Evolutionary conservation across 352 stramenopile genomes (phyloP), one percentile per base, ranked within the genome.

Genomic region (Phytophthora kernoviae): DNA sequence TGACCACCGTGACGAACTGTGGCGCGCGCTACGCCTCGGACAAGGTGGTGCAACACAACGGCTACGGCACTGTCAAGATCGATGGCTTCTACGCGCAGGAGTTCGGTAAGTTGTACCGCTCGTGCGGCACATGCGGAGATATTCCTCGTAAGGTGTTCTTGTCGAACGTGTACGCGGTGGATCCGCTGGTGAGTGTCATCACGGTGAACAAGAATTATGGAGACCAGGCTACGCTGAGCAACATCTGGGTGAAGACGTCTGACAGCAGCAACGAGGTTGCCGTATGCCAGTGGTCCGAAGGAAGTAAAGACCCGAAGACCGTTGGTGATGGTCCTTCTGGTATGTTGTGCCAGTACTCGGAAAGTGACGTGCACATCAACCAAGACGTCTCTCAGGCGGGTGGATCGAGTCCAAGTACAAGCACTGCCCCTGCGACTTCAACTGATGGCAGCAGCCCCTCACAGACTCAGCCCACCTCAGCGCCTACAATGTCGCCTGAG

Each of bases 161-260:
- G 15, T 64, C 59, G 21, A 78, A 81, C 40, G 63, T 81, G 41
- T 68, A 69, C 43, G 58, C 52, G 12, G 56, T 78, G 20, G 55
- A 76, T 45, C 73, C 68, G 41, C 45, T 59, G 32, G 36, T 61
- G 1, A 49, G 21, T 32, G 40, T 78, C 7, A 65, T 81, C 33
- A 76, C 72, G 0, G 68, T 81, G 22, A 79, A 79, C 61, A 47
- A 67, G 42, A 77, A 82, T 61, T 68, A 58, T 32, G 43, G 36
- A n/a, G 69, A 79, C 40, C 34, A 70, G 26, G 68, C 65, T 47
- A 73, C 39, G 59, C 44, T 70, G 10, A 78, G 64, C 39, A 65
- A 75, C 52, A 57, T 78, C 33, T 69, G 63, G 34, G 47, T 71
- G 61, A 64, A 43, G 40, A 30, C 24, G 24, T 43, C 60, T 1